phyloP scores from a whole-genome alignment of 208 protist species.

The Leishmania tropica region DNA sequence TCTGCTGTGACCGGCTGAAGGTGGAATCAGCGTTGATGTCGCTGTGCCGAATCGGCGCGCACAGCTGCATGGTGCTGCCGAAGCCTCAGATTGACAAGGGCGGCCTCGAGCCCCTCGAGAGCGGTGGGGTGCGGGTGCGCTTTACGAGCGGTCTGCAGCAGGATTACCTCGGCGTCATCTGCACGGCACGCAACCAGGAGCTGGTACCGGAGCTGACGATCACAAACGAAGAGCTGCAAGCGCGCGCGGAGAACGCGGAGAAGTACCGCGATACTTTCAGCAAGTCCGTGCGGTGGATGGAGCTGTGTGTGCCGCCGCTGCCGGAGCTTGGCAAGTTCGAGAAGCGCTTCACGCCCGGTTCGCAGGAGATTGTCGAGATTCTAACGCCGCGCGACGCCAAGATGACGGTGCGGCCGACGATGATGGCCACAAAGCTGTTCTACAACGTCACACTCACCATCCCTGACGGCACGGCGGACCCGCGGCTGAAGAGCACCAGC shows the following conservation, averaged over 20 bases:
- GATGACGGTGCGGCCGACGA: conserved; percentile 90
- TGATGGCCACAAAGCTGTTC: conserved; percentile 93
- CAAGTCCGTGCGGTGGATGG: conserved; percentile 86
- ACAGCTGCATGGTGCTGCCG: conserved; percentile 85
- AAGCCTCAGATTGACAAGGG: conserved; percentile 79
- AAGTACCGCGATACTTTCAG: conserved; percentile 65
- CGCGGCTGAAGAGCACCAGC: conserved; percentile 81
- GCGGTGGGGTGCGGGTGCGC: conserved; percentile 85
- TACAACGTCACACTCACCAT: conserved; percentile 92
- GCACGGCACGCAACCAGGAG: conserved; percentile 77
- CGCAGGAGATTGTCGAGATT: conserved; percentile 91
- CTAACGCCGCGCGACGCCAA: conserved; percentile 89
- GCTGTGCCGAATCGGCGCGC: conserved; percentile 78
- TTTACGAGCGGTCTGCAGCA: conserved; percentile 81
- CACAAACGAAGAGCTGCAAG: conserved; percentile 85
- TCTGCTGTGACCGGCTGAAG: conserved; percentile 90
- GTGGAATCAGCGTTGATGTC: conserved; percentile 85
- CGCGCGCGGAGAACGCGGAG: conserved; percentile 77
- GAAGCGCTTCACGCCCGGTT: conserved; percentile 91
- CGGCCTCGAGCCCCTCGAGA: conserved; percentile 77
- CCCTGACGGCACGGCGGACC: conserved; percentile 77
- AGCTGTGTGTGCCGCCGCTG: conserved; percentile 89
- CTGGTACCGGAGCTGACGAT: conserved; percentile 83
- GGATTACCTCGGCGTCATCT: conserved; percentile 91
- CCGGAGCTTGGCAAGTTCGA: conserved; percentile 85